phyloP scores from a whole-genome alignment of 768 basidiomycete genomes.

The Pleurotus ostreatus region DNA sequence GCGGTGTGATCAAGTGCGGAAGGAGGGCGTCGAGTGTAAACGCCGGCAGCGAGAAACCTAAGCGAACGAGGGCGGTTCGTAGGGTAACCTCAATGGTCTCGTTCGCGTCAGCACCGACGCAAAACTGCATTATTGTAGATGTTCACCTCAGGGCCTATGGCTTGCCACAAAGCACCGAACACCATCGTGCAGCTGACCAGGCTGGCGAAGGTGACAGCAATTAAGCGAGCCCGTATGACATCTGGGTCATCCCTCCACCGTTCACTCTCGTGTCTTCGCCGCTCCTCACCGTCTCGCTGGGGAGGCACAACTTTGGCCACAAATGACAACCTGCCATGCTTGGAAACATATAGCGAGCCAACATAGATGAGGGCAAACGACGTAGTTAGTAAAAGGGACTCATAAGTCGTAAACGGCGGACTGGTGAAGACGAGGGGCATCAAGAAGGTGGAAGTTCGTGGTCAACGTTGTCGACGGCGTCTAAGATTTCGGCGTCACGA shows the following conservation, averaged over 20 bases:
- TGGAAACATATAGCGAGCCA: slow-evolving; percentile 76
- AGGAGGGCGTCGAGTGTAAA: slow-evolving; percentile 18
- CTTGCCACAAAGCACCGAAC: slow-evolving; percentile 33
- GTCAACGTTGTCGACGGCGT: background rate
- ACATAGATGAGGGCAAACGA: slow-evolving; percentile 70
- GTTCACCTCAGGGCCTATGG: slow-evolving; percentile 21
- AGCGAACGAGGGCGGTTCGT: slow-evolving; percentile 29
- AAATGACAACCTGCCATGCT: slow-evolving; percentile 56
- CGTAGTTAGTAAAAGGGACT: slow-evolving; percentile 53
- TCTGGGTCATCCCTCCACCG: slow-evolving; percentile 79
- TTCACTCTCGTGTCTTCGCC: slow-evolving; percentile 30
- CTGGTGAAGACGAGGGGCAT: slow-evolving; percentile 22
- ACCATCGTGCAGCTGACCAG: slow-evolving; percentile 51
- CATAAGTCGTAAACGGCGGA: slow-evolving; percentile 25
- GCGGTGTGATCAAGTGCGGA: slow-evolving; percentile 64
- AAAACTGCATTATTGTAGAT: background rate
- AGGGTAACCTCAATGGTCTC: slow-evolving; percentile 18
- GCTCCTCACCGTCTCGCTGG: slow-evolving; percentile 21
- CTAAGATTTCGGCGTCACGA: no score
- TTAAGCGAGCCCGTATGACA: slow-evolving; percentile 76
- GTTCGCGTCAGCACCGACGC: background rate
- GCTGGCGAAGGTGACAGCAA: slow-evolving; percentile 65
- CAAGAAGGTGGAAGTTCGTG: background rate
- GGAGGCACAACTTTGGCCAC: slow-evolving; percentile 24
- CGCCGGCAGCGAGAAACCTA: slow-evolving; percentile 32